Conservation (phyloP, 768 basidiomycete genomes). For the Boletus bicolor region DNA sequence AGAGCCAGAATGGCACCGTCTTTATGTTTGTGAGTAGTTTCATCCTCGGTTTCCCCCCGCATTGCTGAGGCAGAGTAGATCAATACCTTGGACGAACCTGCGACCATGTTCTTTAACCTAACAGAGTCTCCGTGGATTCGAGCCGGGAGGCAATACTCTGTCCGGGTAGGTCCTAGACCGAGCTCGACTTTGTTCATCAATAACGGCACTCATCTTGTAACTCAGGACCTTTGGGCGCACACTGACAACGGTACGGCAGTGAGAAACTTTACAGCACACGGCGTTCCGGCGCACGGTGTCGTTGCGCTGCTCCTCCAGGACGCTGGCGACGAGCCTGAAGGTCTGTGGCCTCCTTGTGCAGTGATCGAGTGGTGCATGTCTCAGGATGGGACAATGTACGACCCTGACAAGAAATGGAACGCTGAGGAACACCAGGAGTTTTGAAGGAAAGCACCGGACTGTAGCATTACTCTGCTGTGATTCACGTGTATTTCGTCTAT, state of each 20-base stretch:
- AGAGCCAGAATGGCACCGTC: conserved; percentile 59
- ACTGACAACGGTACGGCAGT: conserved; percentile 66
- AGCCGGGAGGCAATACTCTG: conserved; percentile 61
- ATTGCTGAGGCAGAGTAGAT: conserved; percentile 38
- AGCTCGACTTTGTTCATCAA: neutral
- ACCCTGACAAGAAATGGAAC: conserved; percentile 27
- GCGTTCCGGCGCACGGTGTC: conserved; percentile 66
- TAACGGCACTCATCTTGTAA: neutral
- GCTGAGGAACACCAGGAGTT: conserved; percentile 12
- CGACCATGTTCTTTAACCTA: conserved; percentile 58
- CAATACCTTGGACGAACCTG: conserved; percentile 54
- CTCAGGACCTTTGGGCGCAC: conserved; percentile 69
- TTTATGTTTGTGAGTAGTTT: conserved; percentile 56
- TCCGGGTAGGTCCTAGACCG: conserved; percentile 45
- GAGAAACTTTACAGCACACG: conserved; percentile 50
- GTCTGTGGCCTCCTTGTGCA: conserved; percentile 54
- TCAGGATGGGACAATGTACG: conserved; percentile 50
- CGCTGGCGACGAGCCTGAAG: conserved; percentile 63
- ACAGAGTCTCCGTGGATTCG: conserved; percentile 72
- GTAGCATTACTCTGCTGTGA: neutral
- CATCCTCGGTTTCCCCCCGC: neutral
- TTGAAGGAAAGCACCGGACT: neutral
- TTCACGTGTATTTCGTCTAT: neutral
- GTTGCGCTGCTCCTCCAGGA: conserved; percentile 64
- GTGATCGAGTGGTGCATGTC: conserved; percentile 55